Conservation (phyloP, 2,329 filamentous ascomycete species). For the Fusarium secorum region DNA sequence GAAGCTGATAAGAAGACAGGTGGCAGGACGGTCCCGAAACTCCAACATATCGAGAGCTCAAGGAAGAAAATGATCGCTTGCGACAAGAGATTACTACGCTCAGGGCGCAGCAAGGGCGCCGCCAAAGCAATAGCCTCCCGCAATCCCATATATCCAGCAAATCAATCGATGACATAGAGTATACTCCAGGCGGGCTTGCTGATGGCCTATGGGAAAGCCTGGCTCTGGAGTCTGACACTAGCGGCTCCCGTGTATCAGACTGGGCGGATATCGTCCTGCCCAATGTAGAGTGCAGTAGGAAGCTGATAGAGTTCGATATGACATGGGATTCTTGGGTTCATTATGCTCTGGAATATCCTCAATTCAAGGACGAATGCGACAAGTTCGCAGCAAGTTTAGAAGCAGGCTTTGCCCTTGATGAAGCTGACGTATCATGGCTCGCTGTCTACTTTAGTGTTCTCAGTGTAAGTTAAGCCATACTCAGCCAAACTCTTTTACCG, state of each 20-base stretch:
- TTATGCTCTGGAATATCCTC: neutral
- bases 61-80: neutral
- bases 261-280: neutral
- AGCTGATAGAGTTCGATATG: neutral
- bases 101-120: fast-evolving
- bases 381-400: neutral
- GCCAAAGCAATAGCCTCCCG: neutral
- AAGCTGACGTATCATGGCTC: neutral
- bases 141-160: neutral
- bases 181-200: neutral
- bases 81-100: neutral
- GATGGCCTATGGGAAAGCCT: neutral
- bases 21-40: neutral
- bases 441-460: neutral
- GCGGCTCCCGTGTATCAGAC: fast-evolving
- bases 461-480: neutral
- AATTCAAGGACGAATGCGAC: neutral
- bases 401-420: neutral
- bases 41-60: neutral
- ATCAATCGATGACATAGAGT: neutral
- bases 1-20: neutral
- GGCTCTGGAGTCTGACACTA: neutral
- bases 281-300: neutral
- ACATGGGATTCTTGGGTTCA: neutral
- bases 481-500: fast-evolving